phyloP scores from a whole-genome alignment of 805 yeast species.

The Ogataea nonfermentans region DNA sequence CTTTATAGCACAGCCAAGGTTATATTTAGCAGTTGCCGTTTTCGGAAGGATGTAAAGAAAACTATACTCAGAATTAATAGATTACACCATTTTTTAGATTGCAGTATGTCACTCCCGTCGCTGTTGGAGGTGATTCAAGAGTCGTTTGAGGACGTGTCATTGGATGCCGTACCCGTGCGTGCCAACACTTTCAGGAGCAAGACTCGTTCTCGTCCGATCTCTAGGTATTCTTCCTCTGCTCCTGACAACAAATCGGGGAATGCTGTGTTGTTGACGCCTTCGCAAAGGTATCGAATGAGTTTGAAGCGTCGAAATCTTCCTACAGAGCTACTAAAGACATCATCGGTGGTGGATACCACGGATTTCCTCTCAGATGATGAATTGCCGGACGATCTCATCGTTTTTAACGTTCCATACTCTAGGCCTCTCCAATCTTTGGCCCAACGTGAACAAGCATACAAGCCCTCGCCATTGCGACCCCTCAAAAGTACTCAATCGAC shows the following conservation, averaged over 20 bases:
- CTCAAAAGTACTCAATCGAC: neutral
- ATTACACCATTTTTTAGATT: neutral
- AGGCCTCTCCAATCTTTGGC: conserved; percentile 46
- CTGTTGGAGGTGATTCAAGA: conserved; percentile 33
- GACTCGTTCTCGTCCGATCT: neutral
- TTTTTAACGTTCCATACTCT: conserved; percentile 65
- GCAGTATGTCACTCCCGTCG: conserved; percentile 12
- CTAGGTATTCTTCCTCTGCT: neutral
- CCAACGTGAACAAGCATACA: conserved; percentile 36
- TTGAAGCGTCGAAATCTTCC: conserved; percentile 20
- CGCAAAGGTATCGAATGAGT: conserved; percentile 28
- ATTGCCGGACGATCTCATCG: conserved; percentile 49
- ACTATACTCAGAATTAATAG: neutral
- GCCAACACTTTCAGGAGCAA: neutral
- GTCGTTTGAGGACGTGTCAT: conserved; percentile 35
- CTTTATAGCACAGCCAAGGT: conserved; percentile 5
- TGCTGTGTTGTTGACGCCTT: conserved; percentile 24
- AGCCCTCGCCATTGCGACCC: conserved; percentile 10
- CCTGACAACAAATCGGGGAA: neutral
- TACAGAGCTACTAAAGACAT: conserved; percentile 9
- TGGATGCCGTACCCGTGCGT: conserved; percentile 8
- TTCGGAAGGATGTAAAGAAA: conserved; percentile 13
- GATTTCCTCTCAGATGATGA: conserved; percentile 50
- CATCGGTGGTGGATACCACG: conserved; percentile 26
- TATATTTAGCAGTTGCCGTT: conserved; percentile 6